These are phyloP conservation scores for Pseudozyma pruni DNA, from an alignment of 1,284 basidiomycete species.

Conservation along the genomic window DNA sequence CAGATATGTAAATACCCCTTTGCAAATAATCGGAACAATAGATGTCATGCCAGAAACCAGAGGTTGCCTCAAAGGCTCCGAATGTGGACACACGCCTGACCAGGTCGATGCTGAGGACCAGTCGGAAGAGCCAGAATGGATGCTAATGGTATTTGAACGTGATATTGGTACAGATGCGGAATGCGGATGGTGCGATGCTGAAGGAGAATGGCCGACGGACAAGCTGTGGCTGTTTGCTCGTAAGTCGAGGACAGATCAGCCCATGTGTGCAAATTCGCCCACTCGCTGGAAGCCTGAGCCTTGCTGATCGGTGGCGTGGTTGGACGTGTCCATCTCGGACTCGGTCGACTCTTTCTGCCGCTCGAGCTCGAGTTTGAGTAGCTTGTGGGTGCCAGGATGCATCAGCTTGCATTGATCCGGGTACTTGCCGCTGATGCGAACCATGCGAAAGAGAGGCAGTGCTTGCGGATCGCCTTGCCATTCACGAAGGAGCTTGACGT, in stretches of 20 bases:
- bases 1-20: too few species aligned
- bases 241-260: not conserved
- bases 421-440: conserved; percentile 58
- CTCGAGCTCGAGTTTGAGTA: conserved; percentile 36
- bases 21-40: too few species aligned
- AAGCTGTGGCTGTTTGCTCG: not conserved
- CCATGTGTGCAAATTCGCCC: conserved; percentile 29
- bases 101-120: too few species aligned
- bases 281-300: conserved; percentile 15
- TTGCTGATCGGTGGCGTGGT: not conserved
- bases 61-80: too few species aligned
- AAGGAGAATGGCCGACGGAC: not conserved
- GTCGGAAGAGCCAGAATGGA: too few species aligned
- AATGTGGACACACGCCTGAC: too few species aligned
- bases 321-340: conserved; percentile 28
- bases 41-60: too few species aligned
- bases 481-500: conserved; percentile 59
- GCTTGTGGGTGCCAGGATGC: conserved; percentile 56
- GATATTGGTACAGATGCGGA: conserved; percentile 26
- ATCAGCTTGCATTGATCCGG: conserved; percentile 55
- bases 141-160: conserved; percentile 5
- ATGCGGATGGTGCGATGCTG: conserved; percentile 2
- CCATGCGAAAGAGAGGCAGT: conserved; percentile 60
- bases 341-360: conserved; percentile 1
- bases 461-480: conserved; percentile 66